These are phyloP conservation scores for Laburnicola sp. DNA, from an alignment of 2,329 filamentous ascomycete species.

Conservation along the genomic window DNA sequence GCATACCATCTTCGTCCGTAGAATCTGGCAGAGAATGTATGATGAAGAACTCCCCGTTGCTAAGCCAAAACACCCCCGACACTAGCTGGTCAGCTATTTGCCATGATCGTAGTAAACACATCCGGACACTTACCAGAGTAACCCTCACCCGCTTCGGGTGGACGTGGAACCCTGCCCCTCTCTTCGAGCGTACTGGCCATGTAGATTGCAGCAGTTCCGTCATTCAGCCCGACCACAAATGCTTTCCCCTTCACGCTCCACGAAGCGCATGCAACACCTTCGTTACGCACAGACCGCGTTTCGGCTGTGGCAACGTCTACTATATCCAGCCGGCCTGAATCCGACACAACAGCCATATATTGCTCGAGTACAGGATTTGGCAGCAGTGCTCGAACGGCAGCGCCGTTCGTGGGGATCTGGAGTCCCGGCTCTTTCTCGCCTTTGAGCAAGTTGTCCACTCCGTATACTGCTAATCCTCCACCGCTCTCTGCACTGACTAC, in stretches of 20 bases:
- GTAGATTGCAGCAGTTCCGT: constrained; percentile 82
- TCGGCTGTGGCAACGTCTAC: constrained; percentile 71
- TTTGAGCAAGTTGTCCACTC: constrained; percentile 68
- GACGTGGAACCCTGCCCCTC: constrained; percentile 78
- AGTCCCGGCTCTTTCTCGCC: constrained; percentile 66
- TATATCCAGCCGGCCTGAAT: constrained; percentile 78
- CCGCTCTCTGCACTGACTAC: constrained; percentile 80
- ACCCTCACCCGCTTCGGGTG: constrained; percentile 65
- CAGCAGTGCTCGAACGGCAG: constrained; percentile 70
- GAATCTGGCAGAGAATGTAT: constrained; percentile 61
- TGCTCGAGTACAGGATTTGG: constrained; percentile 79
- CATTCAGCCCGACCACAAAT: constrained; percentile 78
- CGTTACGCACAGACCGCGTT: constrained; percentile 61
- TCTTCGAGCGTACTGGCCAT: constrained; percentile 71
- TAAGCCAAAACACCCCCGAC: constrained; percentile 82
- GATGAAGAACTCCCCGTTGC: constrained; percentile 81
- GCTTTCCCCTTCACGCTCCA: constrained; percentile 97
- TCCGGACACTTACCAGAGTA: constrained; percentile 63
- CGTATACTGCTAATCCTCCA: constrained; percentile 81
- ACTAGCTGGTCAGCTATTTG: constrained; percentile 54
- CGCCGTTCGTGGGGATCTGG: constrained; percentile 75
- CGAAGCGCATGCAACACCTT: constrained; percentile 77
- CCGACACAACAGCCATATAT: constrained; percentile 78
- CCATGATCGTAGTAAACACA: not conserved
- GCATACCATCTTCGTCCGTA: constrained; percentile 42